Percentiles rank a stretch among this genome's conserved stretches.
Evolutionary conservation across 108 stramenopile species (phyloP).

Genomic region (Skeletonema costatum): DNA sequence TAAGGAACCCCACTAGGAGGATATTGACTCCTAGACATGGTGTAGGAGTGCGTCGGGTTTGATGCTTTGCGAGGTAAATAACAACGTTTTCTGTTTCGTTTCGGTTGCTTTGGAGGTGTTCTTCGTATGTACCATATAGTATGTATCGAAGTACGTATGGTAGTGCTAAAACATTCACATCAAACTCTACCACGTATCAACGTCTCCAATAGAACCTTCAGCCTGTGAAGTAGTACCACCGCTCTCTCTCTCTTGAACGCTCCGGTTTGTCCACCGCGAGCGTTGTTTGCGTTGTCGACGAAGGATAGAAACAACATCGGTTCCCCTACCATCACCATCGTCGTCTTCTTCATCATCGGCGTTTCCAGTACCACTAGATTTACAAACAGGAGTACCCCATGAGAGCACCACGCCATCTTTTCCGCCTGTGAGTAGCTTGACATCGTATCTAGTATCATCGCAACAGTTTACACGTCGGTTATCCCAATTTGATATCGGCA

Average conservation of each 20-base stretch:
- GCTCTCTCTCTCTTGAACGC: neutral
- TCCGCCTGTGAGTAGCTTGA: constrained; percentile 60
- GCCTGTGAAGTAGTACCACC: neutral
- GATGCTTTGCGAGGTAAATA: no score
- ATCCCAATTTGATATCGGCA: constrained; percentile 33
- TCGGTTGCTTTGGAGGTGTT: no score
- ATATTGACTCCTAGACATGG: no score
- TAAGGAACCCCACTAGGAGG: no score
- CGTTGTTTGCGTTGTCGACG: neutral
- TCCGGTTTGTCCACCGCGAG: neutral
- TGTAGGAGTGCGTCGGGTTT: no score
- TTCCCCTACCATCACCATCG: neutral
- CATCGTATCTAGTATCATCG: constrained; percentile 24
- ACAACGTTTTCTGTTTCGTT: no score
- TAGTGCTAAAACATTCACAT: no score
- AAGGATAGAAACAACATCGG: neutral
- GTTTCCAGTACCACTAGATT: neutral
- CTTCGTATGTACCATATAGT: no score
- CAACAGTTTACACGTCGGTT: constrained; percentile 8
- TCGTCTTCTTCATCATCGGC: neutral
- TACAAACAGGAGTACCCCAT: constrained; percentile 55
- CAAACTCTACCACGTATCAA: neutral
- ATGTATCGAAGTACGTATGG: no score
- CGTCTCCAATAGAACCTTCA: neutral
- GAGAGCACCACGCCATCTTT: constrained; percentile 80